Evolutionary conservation across 163 green algal species (phyloP).

Genomic region (Scenedesmus sp.): DNA sequence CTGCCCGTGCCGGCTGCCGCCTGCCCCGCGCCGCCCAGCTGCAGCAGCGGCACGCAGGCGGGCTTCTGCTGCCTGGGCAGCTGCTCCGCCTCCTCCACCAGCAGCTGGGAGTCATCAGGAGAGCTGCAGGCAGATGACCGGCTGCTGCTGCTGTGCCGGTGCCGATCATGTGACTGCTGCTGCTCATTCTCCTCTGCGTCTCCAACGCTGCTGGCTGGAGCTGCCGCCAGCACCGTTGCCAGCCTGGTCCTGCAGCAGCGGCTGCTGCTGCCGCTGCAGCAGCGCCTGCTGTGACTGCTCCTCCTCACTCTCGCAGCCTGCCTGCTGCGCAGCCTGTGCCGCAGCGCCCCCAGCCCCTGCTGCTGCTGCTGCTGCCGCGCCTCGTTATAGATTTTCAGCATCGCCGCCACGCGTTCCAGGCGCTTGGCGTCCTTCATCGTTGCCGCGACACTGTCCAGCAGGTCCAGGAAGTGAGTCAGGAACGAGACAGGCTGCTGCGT

Average conservation of each 20-base stretch:
- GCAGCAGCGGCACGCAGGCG: not conserved
- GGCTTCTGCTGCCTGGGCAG: not conserved
- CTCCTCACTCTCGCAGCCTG: not conserved
- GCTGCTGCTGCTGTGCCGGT: not conserved
- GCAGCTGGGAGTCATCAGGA: not conserved
- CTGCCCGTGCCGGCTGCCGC: not conserved
- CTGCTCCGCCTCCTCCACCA: not conserved
- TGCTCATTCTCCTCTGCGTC: constrained; percentile 2
- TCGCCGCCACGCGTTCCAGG: constrained; percentile 1
- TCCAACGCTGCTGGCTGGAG: not conserved
- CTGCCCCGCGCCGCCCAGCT: not conserved
- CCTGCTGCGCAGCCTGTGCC: not conserved
- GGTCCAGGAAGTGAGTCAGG: constrained; percentile 41
- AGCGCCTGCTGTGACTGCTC: not conserved
- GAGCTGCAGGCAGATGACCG: not conserved
- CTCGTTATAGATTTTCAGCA: constrained; percentile 28
- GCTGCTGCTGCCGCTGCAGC: constrained; percentile 27
- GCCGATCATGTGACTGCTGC: not conserved
- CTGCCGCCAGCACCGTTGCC: not conserved
- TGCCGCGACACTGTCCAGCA: constrained; percentile 20
- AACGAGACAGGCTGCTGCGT: constrained; percentile 43
- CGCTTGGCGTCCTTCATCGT: constrained; percentile 6
- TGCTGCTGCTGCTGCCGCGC: not conserved
- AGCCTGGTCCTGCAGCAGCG: constrained; percentile 10
- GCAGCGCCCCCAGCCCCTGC: not conserved